Evolutionary conservation across 257 asterid species (phyloP), one percentile per base, ranked within the genome.

Genomic region (Gynochthodes officinalis): DNA sequence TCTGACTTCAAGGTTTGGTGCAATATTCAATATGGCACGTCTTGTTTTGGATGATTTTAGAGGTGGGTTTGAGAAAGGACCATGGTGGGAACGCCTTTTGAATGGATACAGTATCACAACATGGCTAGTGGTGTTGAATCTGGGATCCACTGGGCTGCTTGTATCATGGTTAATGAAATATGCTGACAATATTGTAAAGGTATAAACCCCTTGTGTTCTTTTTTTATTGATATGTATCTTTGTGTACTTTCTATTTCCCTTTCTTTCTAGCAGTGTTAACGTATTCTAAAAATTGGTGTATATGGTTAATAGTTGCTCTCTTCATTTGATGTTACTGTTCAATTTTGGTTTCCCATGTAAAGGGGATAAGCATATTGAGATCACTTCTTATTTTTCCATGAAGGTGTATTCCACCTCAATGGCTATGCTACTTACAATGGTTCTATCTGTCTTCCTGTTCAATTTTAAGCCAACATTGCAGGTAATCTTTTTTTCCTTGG

Each of bases 131-230:
- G 99, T 95, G 73, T 82, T 92, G 43, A 95, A 95, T 86, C 90
- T 95, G 61, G 98, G 98, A 18, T 90, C 98, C 18, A 95, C 98
- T 32, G 99, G 99, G 55, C 91, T 95, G 71, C 60, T 92, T 21
- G 99, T 95, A 66, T 95, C 98, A 18, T 95, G 98, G 99, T 79
- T 95, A 78, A 94, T 94, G 99, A 95, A 95, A 85, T 92, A 88
- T 64, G 98, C 99, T 0, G 98, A 95, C 89, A 95, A 95, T 78
- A 95, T 95, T 70, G 96, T 95, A 48, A 95, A 95, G 98, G 97
- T 94, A 78, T 69, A 25, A 37, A 7, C 60, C 69, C 32, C 15
- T 60, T 50, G 6, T 15, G 33, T 69, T 61, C 67, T 59, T 30
- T 19, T 61, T 35, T 52, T 13, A 60, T 33, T 61, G 7, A 60